phyloP scores from a whole-genome alignment of 192 early-diverging fungal species.

The Coemansia sp. region DNA sequence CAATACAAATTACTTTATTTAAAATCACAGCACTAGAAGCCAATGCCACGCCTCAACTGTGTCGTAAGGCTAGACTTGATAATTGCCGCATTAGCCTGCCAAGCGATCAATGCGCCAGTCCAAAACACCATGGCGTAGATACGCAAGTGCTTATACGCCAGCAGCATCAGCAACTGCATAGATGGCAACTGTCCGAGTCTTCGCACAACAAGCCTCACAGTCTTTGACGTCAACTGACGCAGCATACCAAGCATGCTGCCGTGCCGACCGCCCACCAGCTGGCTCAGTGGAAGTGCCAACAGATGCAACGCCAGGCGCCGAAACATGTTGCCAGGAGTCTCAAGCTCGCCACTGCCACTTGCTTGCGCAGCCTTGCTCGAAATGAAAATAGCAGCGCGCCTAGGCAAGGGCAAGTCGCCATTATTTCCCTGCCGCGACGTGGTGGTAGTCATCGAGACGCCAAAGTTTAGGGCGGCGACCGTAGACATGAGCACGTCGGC shows the following conservation, averaged over 20 bases:
- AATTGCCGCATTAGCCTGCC: slow-evolving; percentile 48
- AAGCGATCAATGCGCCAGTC: slow-evolving; percentile 43
- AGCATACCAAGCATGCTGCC: slow-evolving; percentile 12
- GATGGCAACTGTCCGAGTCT: slow-evolving; percentile 23
- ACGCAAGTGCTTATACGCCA: slow-evolving; percentile 48
- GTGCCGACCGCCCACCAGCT: slow-evolving; percentile 38
- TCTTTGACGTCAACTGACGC: slow-evolving; percentile 6
- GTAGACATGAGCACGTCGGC: slow-evolving; percentile 54
- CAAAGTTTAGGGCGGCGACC: slow-evolving; percentile 50
- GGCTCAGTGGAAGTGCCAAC: slow-evolving; percentile 34
- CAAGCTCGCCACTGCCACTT: neutral
- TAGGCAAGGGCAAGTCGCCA: neutral
- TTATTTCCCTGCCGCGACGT: neutral
- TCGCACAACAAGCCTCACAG: slow-evolving; percentile 15
- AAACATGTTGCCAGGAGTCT: slow-evolving; percentile 2
- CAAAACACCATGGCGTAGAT: slow-evolving; percentile 42
- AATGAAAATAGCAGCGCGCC: neutral
- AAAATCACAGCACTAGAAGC: slow-evolving; percentile 6
- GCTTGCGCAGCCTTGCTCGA: slow-evolving; percentile 3
- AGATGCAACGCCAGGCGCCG: slow-evolving; percentile 20
- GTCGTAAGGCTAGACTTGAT: slow-evolving; percentile 38
- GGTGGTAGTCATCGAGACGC: slow-evolving; percentile 21
- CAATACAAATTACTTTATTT: neutral
- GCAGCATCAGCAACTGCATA: slow-evolving; percentile 29
- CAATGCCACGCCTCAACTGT: slow-evolving; percentile 38